Conservation (phyloP, 2,329 filamentous ascomycete genomes). For the Microcyclosporella mali region DNA sequence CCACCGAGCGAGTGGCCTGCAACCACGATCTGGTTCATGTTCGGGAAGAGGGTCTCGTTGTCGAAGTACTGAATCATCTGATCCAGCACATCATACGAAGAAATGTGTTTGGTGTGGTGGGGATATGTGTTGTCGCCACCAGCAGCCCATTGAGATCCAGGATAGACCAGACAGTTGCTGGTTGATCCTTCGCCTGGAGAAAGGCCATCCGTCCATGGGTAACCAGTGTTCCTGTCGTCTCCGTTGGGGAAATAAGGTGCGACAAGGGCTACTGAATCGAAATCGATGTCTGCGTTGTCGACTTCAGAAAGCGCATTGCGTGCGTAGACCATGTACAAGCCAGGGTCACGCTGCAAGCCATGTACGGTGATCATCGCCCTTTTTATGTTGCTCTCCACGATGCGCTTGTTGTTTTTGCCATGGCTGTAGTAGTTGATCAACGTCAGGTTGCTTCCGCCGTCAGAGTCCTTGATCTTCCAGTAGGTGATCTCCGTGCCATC, state of each 20-base stretch:
- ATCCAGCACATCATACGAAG: conserved; percentile 27
- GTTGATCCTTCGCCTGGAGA: conserved; percentile 16
- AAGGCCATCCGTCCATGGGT: conserved; percentile 22
- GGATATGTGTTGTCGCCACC: conserved; percentile 29
- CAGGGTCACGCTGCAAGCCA: conserved; percentile 21
- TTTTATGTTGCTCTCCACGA: conserved; percentile 17
- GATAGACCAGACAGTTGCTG: conserved; percentile 27
- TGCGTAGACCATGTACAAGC: conserved; percentile 13
- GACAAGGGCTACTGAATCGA: conserved; percentile 24
- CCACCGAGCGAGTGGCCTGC: conserved; percentile 30
- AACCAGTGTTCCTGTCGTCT: conserved; percentile 26
- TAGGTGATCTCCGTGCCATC: conserved; percentile 17
- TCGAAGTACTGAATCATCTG: conserved; percentile 28
- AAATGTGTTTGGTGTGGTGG: conserved; percentile 6
- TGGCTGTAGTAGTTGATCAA: conserved; percentile 27
- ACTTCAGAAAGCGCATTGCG: conserved; percentile 8
- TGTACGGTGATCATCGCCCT: conserved; percentile 26
- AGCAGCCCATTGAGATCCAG: conserved; percentile 25
- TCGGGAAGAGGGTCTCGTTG: conserved; percentile 25
- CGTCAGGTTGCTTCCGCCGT: conserved; percentile 15
- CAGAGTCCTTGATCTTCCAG: conserved; percentile 25
- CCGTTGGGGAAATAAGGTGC: conserved; percentile 30
- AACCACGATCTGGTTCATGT: conserved; percentile 30
- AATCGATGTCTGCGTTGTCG: conserved; percentile 17
- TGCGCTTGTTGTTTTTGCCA: conserved; percentile 13